A percentile compares a stretch with the other conserved stretches of the same genome.
These are phyloP conservation scores for Alternaria conjuncta DNA, from an alignment of 2,329 filamentous ascomycete genomes.

Conservation along the genomic window DNA sequence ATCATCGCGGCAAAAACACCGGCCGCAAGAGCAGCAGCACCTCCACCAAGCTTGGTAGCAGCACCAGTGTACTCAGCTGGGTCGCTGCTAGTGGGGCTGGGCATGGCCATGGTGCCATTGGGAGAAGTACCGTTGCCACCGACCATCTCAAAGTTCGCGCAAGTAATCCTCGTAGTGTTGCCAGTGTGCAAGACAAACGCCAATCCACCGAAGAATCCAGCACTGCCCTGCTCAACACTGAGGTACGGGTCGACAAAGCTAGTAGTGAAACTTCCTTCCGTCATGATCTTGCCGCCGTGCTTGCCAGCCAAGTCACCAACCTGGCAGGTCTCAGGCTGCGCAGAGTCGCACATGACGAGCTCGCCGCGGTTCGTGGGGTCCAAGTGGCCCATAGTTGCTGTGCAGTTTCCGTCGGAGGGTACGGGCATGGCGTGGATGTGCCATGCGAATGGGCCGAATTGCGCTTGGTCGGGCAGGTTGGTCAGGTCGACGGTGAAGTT, in stretches of 20 bases:
- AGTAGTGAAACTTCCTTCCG: constrained; percentile 32
- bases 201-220: constrained; percentile 58
- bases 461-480: constrained; percentile 42
- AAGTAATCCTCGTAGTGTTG: constrained; percentile 60
- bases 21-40: constrained; percentile 11
- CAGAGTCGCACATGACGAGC: constrained; percentile 40
- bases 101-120: constrained; percentile 2
- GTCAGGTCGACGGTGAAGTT: constrained; percentile 48
- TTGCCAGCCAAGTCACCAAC: constrained; percentile 53
- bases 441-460: constrained; percentile 38
- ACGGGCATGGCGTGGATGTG: constrained; percentile 51
- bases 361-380: constrained; percentile 48
- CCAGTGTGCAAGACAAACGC: constrained; percentile 60
- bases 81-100: constrained; percentile 15
- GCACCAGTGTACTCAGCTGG: constrained; percentile 23
- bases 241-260: constrained; percentile 57
- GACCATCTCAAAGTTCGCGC: constrained; percentile 58
- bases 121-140: constrained; percentile 12
- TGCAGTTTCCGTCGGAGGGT: constrained; percentile 48
- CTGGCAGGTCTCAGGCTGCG: constrained; percentile 44
- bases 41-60: constrained; percentile 10
- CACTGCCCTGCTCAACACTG: constrained; percentile 49
- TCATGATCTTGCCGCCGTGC: constrained; percentile 47
- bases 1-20: constrained; percentile 20
- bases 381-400: constrained; percentile 45